A percentile compares a stretch with the other conserved stretches of the same genome.
phyloP scores from a whole-genome alignment of 192 early-diverging fungal species.

The Rhizoclosmatium sp. region DNA sequence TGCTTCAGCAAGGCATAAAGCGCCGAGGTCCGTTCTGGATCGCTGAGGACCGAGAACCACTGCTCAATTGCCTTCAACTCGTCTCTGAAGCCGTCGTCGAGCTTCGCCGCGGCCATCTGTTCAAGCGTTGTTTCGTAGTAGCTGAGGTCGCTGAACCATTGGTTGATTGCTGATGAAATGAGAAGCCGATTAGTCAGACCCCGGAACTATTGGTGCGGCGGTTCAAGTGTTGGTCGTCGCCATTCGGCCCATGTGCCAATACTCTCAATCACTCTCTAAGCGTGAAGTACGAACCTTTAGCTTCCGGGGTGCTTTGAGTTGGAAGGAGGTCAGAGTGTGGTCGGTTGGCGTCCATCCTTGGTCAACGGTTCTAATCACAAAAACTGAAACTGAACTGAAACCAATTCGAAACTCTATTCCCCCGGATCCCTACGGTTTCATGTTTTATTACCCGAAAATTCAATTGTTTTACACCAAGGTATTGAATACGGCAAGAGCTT shows the following conservation, averaged over 20 bases:
- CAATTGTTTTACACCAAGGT: slow-evolving; percentile 70
- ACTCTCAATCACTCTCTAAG: too few species aligned
- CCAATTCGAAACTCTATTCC: background rate
- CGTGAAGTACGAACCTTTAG: background rate
- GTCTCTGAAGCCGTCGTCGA: slow-evolving; percentile 71
- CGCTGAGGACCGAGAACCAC: slow-evolving; percentile 90
- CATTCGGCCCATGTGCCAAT: background rate
- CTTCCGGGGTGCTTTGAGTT: slow-evolving; percentile 11
- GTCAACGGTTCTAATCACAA: background rate
- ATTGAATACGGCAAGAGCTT: slow-evolving; percentile 88
- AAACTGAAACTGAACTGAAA: background rate
- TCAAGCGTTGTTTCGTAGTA: slow-evolving; percentile 93
- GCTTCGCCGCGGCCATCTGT: slow-evolving; percentile 76
- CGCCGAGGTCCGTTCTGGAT: slow-evolving; percentile 91
- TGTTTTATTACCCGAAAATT: background rate
- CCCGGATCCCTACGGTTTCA: background rate
- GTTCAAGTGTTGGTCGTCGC: background rate
- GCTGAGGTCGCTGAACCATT: slow-evolving; percentile 90
- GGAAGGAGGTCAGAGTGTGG: slow-evolving; percentile 6
- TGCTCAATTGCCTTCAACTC: slow-evolving; percentile 92
- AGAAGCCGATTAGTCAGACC: too few species aligned
- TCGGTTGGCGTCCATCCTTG: slow-evolving; percentile 8
- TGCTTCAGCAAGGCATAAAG: slow-evolving; percentile 92
- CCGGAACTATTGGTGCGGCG: background rate
- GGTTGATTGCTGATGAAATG: slow-evolving; percentile 71